Percentiles rank a stretch among this genome's conserved stretches.
These are phyloP conservation scores for Elsinoe ampelina DNA, from an alignment of 2,329 filamentous ascomycete genomes.

Conservation along the genomic window DNA sequence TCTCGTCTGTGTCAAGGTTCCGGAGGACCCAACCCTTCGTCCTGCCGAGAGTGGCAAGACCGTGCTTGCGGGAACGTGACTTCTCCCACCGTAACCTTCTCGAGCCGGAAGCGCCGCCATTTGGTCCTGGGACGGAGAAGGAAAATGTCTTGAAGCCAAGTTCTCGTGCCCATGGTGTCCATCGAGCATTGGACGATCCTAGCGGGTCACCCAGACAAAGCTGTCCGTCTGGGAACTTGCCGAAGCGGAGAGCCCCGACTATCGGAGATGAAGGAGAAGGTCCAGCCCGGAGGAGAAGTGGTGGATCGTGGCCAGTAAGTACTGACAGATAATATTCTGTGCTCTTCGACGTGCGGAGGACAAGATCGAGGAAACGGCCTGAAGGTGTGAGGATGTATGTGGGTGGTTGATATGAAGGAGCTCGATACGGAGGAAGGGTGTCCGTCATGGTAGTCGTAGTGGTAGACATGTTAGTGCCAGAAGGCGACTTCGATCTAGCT, in stretches of 20 bases:
- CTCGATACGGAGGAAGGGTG: background rate
- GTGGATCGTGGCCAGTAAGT: conserved; percentile 1
- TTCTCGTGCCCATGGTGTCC: conserved; percentile 9
- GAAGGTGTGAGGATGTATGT: background rate
- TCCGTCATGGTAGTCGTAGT: background rate
- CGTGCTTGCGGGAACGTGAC: conserved; percentile 2
- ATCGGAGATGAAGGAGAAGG: background rate
- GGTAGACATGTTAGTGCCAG: background rate
- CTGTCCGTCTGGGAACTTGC: conserved; percentile 8
- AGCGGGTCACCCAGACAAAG: conserved; percentile 1
- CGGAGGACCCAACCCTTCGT: conserved; percentile 9
- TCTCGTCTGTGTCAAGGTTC: conserved; percentile 4
- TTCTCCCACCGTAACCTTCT: conserved; percentile 3
- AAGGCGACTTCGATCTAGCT: background rate
- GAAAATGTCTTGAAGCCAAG: conserved; percentile 8
- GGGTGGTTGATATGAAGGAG: conserved; percentile 4
- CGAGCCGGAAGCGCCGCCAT: background rate
- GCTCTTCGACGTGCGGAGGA: background rate
- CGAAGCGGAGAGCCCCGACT: conserved; percentile 4
- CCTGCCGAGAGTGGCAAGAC: background rate
- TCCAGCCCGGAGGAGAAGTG: conserved; percentile 1
- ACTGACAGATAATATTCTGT: conserved; percentile 6
- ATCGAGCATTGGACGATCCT: background rate
- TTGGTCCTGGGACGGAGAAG: background rate
- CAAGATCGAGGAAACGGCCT: conserved; percentile 1